A percentile compares a stretch with the other conserved stretches of the same genome.
phyloP scores from a whole-genome alignment of 2,329 filamentous ascomycete genomes.

The Conoideocrella luteorostrata region DNA sequence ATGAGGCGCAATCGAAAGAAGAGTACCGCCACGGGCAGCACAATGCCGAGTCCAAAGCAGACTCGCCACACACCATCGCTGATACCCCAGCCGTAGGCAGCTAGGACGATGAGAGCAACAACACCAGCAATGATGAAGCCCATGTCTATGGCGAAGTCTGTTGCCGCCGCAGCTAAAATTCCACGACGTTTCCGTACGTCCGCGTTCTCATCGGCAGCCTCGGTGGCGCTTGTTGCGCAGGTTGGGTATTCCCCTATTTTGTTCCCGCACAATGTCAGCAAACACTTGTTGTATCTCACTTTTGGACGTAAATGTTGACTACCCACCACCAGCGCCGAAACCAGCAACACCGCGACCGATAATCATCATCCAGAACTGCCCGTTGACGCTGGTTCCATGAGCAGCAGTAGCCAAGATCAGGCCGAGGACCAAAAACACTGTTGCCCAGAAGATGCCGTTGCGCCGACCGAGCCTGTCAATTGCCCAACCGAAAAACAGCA shows the following conservation, averaged over 20 bases:
- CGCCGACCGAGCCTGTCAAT: constrained; percentile 41
- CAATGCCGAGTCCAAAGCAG: constrained; percentile 16
- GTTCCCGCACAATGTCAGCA: neutral
- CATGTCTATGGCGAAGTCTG: constrained; percentile 31
- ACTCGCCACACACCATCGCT: constrained; percentile 39
- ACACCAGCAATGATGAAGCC: constrained; percentile 33
- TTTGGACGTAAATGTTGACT: no score
- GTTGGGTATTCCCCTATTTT: constrained; percentile 23
- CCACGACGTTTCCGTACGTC: constrained; percentile 20
- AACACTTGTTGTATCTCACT: no score
- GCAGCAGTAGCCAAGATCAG: constrained; percentile 38
- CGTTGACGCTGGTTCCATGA: constrained; percentile 32
- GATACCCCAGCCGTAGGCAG: constrained; percentile 24
- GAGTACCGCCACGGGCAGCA: constrained; percentile 41
- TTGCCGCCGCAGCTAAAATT: constrained; percentile 25
- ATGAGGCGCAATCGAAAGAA: constrained; percentile 47
- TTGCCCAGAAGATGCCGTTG: constrained; percentile 37
- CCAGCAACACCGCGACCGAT: constrained; percentile 40
- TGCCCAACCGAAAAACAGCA: constrained; percentile 32
- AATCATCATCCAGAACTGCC: constrained; percentile 47
- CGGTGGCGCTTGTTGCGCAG: constrained; percentile 21
- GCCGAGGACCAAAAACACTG: constrained; percentile 38
- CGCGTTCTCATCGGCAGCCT: constrained; percentile 21
- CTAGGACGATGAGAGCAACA: constrained; percentile 38
- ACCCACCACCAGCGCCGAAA: constrained; percentile 34